These are phyloP conservation scores for Cercophora newfieldiana DNA, from an alignment of 495 filamentous ascomycete species.

Conservation along the genomic window DNA sequence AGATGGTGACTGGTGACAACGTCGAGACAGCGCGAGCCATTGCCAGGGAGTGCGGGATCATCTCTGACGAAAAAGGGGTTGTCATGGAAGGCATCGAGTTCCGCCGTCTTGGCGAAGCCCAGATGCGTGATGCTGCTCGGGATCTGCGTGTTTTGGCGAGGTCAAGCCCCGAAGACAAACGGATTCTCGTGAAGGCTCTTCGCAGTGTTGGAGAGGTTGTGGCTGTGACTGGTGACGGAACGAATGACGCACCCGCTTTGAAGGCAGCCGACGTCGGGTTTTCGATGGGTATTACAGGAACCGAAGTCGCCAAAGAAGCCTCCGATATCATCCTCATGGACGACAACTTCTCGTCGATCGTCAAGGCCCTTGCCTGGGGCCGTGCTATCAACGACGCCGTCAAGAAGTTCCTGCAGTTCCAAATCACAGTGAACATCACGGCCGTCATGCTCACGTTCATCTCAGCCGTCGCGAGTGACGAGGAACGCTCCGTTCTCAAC, in stretches of 20 bases:
- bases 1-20: constrained; percentile 92
- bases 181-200: constrained; percentile 69
- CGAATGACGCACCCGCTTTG: constrained; percentile 85
- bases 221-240: constrained; percentile 85
- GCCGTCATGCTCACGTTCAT: constrained; percentile 82
- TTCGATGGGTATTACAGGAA: constrained; percentile 89
- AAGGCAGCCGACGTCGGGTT: constrained; percentile 90
- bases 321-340: constrained; percentile 89
- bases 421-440: constrained; percentile 89
- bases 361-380: constrained; percentile 87
- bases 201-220: constrained; percentile 75
- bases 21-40: constrained; percentile 78
- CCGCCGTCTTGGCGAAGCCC: constrained; percentile 65
- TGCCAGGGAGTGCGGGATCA: constrained; percentile 79
- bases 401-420: constrained; percentile 86
- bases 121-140: constrained; percentile 70
- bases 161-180: constrained; percentile 88
- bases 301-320: constrained; percentile 89
- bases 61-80: constrained; percentile 63
- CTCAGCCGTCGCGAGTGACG: constrained; percentile 67
- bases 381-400: constrained; percentile 88
- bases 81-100: constrained; percentile 86
- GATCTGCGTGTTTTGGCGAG: constrained; percentile 78
- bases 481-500: constrained; percentile 72
- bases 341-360: constrained; percentile 84